Percentiles rank a stretch among this genome's conserved stretches.
These are phyloP conservation scores for Neofusicoccum kwambonambiense DNA, from an alignment of 2,329 filamentous ascomycete species.

Conservation along the genomic window DNA sequence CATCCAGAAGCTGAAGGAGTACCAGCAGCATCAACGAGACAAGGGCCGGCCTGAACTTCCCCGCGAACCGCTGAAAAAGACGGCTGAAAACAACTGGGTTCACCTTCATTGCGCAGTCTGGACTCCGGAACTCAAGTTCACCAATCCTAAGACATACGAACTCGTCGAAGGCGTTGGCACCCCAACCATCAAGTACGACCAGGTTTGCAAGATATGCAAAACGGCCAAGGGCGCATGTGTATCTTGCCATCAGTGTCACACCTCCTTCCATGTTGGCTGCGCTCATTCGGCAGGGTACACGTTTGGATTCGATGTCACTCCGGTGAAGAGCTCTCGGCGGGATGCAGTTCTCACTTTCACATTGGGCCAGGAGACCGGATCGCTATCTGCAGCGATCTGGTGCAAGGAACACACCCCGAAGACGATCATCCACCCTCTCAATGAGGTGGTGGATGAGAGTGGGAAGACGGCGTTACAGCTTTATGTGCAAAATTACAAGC, in stretches of 20 bases:
- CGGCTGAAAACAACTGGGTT: slow-evolving; percentile 96
- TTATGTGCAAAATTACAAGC: slow-evolving; percentile 87
- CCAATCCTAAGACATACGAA: slow-evolving; percentile 75
- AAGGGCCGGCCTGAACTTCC: slow-evolving; percentile 80
- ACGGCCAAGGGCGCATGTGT: slow-evolving; percentile 74
- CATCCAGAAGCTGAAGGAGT: slow-evolving; percentile 74
- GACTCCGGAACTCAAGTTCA: slow-evolving; percentile 91
- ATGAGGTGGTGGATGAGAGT: slow-evolving; percentile 69
- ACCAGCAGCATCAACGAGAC: slow-evolving; percentile 78
- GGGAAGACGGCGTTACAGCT: slow-evolving; percentile 80
- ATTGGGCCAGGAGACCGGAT: slow-evolving; percentile 72
- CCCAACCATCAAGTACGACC: slow-evolving; percentile 76
- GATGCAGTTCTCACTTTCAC: slow-evolving; percentile 79
- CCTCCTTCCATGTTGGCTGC: slow-evolving; percentile 81
- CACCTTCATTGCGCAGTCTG: slow-evolving; percentile 92
- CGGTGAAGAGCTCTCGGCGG: slow-evolving; percentile 83
- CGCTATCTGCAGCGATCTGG: slow-evolving; percentile 84
- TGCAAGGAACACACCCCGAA: slow-evolving; percentile 83
- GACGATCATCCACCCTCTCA: slow-evolving; percentile 72
- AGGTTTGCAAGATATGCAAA: slow-evolving; percentile 82
- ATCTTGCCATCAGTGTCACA: slow-evolving; percentile 72
- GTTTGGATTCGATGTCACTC: slow-evolving; percentile 86
- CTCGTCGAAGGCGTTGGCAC: slow-evolving; percentile 78
- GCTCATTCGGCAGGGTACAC: slow-evolving; percentile 79
- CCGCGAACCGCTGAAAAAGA: slow-evolving; percentile 88